phyloP scores from a whole-genome alignment of 202 grass and related monocot genomes.

The Dendrocalamus latiflorus region DNA sequence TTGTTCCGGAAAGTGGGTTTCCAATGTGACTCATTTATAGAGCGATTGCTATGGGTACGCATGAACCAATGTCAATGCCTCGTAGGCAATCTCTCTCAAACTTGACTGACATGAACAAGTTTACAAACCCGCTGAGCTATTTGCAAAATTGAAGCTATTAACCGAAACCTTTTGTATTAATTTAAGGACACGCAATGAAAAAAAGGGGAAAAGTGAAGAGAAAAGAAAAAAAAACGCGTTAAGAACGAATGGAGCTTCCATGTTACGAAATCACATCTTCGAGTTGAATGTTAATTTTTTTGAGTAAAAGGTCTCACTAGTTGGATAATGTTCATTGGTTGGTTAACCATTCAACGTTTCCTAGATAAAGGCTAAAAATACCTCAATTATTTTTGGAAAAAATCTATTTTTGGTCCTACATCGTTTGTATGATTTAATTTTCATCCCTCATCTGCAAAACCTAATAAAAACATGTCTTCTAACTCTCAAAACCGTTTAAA shows the following conservation, averaged over 20 bases:
- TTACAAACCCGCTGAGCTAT: not conserved
- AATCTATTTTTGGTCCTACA: no score
- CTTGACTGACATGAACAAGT: not conserved
- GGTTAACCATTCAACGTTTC: not conserved
- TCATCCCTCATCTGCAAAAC: no score
- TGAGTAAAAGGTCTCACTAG: not conserved
- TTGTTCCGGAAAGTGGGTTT: no score
- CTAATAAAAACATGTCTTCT: no score
- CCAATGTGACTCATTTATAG: no score
- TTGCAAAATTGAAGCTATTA: not conserved
- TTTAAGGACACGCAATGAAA: not conserved
- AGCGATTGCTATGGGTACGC: no score
- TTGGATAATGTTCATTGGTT: not conserved
- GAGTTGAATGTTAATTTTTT: not conserved
- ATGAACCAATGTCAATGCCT: no score
- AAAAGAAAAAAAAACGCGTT: no score
- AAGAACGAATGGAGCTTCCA: not conserved
- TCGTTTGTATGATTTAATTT: no score
- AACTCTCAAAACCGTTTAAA: no score
- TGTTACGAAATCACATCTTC: not conserved
- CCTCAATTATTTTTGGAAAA: not conserved
- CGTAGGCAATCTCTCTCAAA: not conserved
- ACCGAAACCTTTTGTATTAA: not conserved
- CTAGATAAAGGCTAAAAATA: not conserved
- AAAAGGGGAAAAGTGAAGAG: no score